Evolutionary conservation across 768 basidiomycete species (phyloP), one percentile per base, ranked within the genome.

Genomic region (Cystofilobasidium ferigula): DNA sequence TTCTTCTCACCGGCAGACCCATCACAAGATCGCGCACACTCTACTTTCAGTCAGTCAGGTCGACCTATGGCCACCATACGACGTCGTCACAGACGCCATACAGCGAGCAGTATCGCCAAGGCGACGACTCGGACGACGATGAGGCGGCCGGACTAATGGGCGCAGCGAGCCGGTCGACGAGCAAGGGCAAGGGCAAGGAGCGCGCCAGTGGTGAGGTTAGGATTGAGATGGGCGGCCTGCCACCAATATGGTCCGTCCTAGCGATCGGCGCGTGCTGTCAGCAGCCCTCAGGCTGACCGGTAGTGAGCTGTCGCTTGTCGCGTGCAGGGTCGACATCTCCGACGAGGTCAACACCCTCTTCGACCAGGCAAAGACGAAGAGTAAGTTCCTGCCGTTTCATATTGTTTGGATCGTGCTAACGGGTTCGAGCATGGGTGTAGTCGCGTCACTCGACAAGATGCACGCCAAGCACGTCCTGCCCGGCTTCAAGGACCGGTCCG

Each of bases 391-490:
- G n/a, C n/a, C 73, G 85, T 79, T 67, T 30, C 30, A 6, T 35
- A 18, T 1, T 7, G 22, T 43, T 26, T 40, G 3, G 53, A 51
- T 26, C 24, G 43, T 28, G 51, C 32, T 59, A 32, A 47, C 20
- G 43, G 28, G n/a, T 43, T 42, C 59, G 54, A 34, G 12, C 38
- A 24, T 20, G 18, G 35, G 36, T 35, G 70, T 76, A 98, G 95
- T 98, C 73, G 77, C 80, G n/a, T 78, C 83, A 9, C 85, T 99
- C 45, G 95, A 98, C 76, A 95, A 88, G 75, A 84, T 99, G 6
- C 94, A 99, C 71, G 89, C 94, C 70, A 95, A 89, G 75, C 93
- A 95, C 76, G 87, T 86, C 64, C 82, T 99, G 8, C 95, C 95
- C 70, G 94, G 93, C 0, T 99, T 99, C 75, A 83, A 90, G 74